Percentiles rank a stretch among this genome's conserved stretches.
Evolutionary conservation across 495 filamentous ascomycete species (phyloP).

Genomic region (Lasiosphaeria hispida): DNA sequence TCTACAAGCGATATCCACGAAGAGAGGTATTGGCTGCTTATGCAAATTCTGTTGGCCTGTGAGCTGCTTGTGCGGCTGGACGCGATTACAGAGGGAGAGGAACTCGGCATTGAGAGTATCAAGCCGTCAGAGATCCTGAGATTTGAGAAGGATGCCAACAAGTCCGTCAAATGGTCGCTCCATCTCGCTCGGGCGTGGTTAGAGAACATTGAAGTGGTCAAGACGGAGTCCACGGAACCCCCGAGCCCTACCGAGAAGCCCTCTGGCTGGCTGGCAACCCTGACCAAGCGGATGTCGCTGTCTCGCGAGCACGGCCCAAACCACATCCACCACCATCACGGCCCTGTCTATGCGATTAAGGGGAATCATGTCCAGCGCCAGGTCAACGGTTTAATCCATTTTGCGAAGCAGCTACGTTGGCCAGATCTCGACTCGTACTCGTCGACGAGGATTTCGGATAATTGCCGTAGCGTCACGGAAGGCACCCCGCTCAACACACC

Average conservation of each 20-base stretch:
- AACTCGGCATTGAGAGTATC: conserved; percentile 47
- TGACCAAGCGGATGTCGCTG: conserved; percentile 51
- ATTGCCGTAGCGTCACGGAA: conserved; percentile 35
- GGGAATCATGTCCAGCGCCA: conserved; percentile 50
- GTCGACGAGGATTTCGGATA: conserved; percentile 38
- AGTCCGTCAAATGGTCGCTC: conserved; percentile 77
- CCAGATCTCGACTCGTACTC: conserved; percentile 43
- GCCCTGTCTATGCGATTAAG: conserved; percentile 40
- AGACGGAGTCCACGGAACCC: conserved; percentile 40
- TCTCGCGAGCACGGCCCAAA: conserved; percentile 35
- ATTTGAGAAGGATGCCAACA: conserved; percentile 63
- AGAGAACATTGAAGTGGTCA: conserved; percentile 62
- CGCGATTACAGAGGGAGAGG: conserved; percentile 60
- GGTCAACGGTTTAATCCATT: conserved; percentile 54
- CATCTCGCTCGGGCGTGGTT: conserved; percentile 72
- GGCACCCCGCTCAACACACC: conserved; percentile 44
- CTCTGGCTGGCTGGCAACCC: conserved; percentile 49
- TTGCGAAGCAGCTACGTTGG: conserved; percentile 57
- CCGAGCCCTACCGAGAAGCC: conserved; percentile 29
- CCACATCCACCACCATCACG: conserved; percentile 31
- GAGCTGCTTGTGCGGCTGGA: conserved; percentile 77
- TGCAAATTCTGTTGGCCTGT: conserved; percentile 74
- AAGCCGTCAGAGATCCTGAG: conserved; percentile 58
- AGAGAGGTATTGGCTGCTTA: conserved; percentile 70
- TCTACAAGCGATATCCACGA: conserved; percentile 44